Base-by-base conservation (phyloP, 768 basidiomycete species). In the Termitomyces sp. region DNA sequence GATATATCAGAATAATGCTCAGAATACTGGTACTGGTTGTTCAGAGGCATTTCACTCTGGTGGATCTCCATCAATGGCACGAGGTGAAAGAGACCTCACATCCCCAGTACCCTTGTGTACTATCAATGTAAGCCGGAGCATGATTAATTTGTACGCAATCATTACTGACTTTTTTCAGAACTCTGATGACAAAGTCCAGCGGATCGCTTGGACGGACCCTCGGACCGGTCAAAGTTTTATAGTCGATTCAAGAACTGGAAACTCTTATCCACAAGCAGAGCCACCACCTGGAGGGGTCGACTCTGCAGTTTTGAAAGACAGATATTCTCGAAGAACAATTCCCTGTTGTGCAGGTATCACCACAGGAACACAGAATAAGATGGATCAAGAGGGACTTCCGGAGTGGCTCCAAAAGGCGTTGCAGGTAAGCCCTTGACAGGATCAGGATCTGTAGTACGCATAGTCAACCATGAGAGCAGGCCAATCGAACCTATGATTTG, bases 201-300 rank as follows among this genome's bases (percentile, higher is more conserved):
- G 79, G 61, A 70, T 82, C 46, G 52, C 74, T 25, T 91, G 90
- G 89, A 81, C 74, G 36, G 89, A 94, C 74, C 81, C 84, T n/a
- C 71, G 66, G 14, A 89, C 86, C 5, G 81, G 83, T 14, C 76
- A 85, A 68, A 73, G 70, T 2, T 88, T 86, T 67, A 60, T 83
- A n/a, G 73, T 92, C 15, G 84, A 94, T 68, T 69, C 71, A n/a
- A 79, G 84, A 56, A 91, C 88, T 10, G 89, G 90, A 10, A 85
- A 91, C 69, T 91, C 88, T 8, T 78, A 79, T 70, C 74, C 73
- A 36, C 73, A 71, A 62, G 63, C 65, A 31, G 63, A 63, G 40
- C 62, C 66, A 45, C 60, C 66, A 45, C 56, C 37, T 31, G 57
- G 51, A 43, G 55, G 7, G n/a, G 42, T 14, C 11, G 61, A 67